Evolutionary conservation across 1,284 basidiomycete species (phyloP).

Genomic region (Fomitiporia mediterranea): DNA sequence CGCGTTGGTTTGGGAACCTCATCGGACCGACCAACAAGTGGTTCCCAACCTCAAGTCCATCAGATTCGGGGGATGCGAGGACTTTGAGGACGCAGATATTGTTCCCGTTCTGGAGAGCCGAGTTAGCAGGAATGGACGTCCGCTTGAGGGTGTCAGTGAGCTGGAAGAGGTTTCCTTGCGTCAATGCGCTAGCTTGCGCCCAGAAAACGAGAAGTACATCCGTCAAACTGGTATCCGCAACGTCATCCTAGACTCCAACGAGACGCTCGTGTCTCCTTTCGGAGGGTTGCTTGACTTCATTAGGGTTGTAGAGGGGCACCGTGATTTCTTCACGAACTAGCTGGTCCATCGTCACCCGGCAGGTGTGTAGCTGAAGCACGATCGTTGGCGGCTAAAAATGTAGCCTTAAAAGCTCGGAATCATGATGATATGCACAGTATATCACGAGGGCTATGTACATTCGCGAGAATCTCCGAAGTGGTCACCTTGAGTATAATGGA

Average conservation of each 20-base stretch:
- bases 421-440: too few relatives aligned
- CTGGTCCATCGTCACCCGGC: too few relatives aligned
- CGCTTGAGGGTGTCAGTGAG: neutral
- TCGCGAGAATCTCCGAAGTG: too few relatives aligned
- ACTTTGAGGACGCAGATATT: constrained; percentile 6
- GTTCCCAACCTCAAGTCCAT: constrained; percentile 2
- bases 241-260: constrained; percentile 4
- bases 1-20: constrained; percentile 3
- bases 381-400: too few relatives aligned
- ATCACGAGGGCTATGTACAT: too few relatives aligned
- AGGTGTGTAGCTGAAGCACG: too few relatives aligned
- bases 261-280: constrained; percentile 8
- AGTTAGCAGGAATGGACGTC: neutral
- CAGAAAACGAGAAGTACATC: constrained; percentile 11
- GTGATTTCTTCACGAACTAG: constrained; percentile 8
- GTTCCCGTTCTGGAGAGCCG: constrained; percentile 5
- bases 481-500: too few relatives aligned
- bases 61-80: constrained; percentile 5
- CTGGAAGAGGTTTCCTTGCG: constrained; percentile 5
- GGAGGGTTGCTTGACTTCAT: constrained; percentile 6
- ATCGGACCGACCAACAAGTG: neutral
- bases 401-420: too few relatives aligned
- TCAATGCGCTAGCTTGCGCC: constrained; percentile 1
- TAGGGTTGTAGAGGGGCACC: constrained; percentile 2
- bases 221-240: neutral